Conservation (phyloP, 2,329 filamentous ascomycete species). For the Calonectria crousiana region DNA sequence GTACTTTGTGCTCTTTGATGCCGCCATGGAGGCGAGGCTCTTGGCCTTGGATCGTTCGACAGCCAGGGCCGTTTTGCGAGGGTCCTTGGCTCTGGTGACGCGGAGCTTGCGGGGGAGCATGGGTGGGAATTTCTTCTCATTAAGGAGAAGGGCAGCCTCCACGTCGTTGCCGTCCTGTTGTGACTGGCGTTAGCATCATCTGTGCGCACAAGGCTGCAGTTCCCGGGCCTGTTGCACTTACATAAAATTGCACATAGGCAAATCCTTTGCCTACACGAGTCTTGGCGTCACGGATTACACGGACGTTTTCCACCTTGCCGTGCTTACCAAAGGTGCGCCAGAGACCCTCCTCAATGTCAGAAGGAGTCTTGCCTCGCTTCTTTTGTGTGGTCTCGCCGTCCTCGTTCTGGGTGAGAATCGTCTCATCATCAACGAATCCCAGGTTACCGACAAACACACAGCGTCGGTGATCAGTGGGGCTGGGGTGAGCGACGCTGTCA, state of each 20-base stretch:
- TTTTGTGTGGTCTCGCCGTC: constrained; percentile 77
- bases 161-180: constrained; percentile 82
- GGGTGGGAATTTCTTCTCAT: constrained; percentile 93
- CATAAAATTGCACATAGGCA: constrained; percentile 95
- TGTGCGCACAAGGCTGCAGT: not conserved
- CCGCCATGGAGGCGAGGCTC: constrained; percentile 52
- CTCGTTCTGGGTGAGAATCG: constrained; percentile 72
- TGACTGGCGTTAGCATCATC: constrained; percentile 19
- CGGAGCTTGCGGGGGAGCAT: constrained; percentile 91
- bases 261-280: constrained; percentile 97
- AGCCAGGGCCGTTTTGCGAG: constrained; percentile 68
- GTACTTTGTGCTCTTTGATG: constrained; percentile 65
- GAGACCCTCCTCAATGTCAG: constrained; percentile 92
- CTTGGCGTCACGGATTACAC: constrained; percentile 88
- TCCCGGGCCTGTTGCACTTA: constrained; percentile 50
- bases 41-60: constrained; percentile 49
- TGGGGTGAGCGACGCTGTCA: constrained; percentile 90
- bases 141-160: constrained; percentile 87
- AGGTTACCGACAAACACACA: constrained; percentile 98
- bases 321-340: constrained; percentile 83
- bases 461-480: constrained; percentile 83
- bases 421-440: constrained; percentile 95
- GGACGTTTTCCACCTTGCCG: constrained; percentile 91
- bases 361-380: constrained; percentile 79
- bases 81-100: constrained; percentile 86